Percentiles rank a stretch among this genome's conserved stretches.
Conservation (phyloP, 805 yeast species). For the Candida suzukii region DNA sequence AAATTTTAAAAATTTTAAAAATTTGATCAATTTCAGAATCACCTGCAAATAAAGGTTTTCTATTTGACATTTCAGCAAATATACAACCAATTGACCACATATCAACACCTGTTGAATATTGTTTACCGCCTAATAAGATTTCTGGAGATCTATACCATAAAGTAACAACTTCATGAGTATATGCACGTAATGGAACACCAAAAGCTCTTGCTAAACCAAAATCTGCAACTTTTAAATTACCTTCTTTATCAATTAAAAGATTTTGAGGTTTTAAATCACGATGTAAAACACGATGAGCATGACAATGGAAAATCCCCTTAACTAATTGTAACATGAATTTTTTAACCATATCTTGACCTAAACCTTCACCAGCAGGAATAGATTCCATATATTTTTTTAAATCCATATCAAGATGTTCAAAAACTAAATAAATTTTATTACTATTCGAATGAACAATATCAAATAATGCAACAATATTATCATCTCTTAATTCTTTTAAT, state of each 20-base stretch:
- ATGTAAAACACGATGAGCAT: constrained; percentile 88
- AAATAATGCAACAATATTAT: constrained; percentile 82
- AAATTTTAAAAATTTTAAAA: constrained; percentile 81
- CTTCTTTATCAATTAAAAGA: constrained; percentile 88
- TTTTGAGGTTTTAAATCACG: constrained; percentile 97
- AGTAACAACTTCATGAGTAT: constrained; percentile 97
- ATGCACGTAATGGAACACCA: constrained; percentile 94
- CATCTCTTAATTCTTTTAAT: constrained; percentile 88
- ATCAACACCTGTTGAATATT: constrained; percentile 96
- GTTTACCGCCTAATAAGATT: constrained; percentile 90
- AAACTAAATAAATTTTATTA: constrained; percentile 86
- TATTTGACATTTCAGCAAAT: constrained; percentile 94
- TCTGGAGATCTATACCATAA: constrained; percentile 98
- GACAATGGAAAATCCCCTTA: constrained; percentile 89
- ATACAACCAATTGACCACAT: constrained; percentile 99
- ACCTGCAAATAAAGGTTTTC: constrained; percentile 94
- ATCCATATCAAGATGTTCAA: constrained; percentile 90
- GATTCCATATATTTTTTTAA: constrained; percentile 95
- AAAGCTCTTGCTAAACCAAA: constrained; percentile 96
- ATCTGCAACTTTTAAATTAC: constrained; percentile 84
- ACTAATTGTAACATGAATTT: constrained; percentile 88
- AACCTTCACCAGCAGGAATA: constrained; percentile 82
- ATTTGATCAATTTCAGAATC: constrained; percentile 97
- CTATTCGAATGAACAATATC: constrained; percentile 94
- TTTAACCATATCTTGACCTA: constrained; percentile 87